Evolutionary conservation across 176 grass and related monocot species (phyloP).

Genomic region (Phoenix roebelenii): DNA sequence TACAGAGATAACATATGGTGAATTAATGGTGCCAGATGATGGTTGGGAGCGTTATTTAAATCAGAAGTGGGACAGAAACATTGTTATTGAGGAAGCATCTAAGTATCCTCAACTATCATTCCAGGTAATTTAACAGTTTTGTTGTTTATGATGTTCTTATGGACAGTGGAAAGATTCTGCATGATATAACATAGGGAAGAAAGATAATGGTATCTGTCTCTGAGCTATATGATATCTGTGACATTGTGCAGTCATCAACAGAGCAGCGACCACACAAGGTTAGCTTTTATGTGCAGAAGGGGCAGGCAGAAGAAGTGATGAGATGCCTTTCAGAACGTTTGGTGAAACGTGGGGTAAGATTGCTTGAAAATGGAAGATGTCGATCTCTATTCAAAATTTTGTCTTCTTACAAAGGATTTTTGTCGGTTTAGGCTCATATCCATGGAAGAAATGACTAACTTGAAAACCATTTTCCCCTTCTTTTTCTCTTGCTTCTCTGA

Average conservation of each 20-base stretch:
- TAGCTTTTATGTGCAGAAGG: slow-evolving; percentile 68
- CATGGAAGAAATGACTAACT: too few relatives aligned
- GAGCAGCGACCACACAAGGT: slow-evolving; percentile 81
- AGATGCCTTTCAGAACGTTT: slow-evolving; percentile 47
- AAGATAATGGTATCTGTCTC: too few relatives aligned
- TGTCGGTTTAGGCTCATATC: too few relatives aligned
- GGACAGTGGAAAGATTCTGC: too few relatives aligned
- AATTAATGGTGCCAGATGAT: slow-evolving; percentile 72
- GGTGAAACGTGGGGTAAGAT: slow-evolving; percentile 41
- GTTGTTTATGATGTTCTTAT: too few relatives aligned
- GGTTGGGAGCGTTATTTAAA: slow-evolving; percentile 54
- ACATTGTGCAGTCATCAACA: slow-evolving; percentile 42
- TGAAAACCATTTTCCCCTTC: not conserved
- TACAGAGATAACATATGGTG: slow-evolving; percentile 81
- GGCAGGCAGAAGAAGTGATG: slow-evolving; percentile 52
- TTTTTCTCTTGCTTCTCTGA: slow-evolving; percentile 7
- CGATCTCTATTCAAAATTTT: not conserved
- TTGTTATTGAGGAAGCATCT: slow-evolving; percentile 68
- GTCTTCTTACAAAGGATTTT: too few relatives aligned
- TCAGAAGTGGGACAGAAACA: slow-evolving; percentile 62
- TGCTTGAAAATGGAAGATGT: not conserved
- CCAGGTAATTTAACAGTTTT: slow-evolving; percentile 34
- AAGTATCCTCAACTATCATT: slow-evolving; percentile 57
- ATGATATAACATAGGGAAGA: too few relatives aligned
- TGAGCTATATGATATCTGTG: too few relatives aligned